Percentiles rank a stretch among this genome's conserved stretches.
Conservation (phyloP, 73 alveolate species). For the Uronychia setigera region DNA sequence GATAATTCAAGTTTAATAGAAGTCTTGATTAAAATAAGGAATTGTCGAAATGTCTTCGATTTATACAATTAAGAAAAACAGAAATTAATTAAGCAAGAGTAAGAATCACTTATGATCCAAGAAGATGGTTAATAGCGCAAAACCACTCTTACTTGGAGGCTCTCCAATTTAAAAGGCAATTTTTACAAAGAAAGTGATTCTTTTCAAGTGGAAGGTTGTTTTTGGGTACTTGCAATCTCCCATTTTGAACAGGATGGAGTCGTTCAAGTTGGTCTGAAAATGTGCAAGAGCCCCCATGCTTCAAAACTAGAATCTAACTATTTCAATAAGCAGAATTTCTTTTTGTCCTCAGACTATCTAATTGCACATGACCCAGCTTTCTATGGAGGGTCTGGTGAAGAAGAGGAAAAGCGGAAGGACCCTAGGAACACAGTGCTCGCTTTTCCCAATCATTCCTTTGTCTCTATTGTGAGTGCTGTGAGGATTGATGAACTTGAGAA, state of each 20-base stretch:
- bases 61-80: conserved; percentile 5
- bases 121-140: neutral
- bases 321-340: neutral
- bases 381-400: neutral
- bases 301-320: neutral
- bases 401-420: neutral
- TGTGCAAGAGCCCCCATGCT: conserved; percentile 15
- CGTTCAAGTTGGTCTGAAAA: conserved; percentile 5
- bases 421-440: neutral
- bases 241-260: conserved; percentile 5
- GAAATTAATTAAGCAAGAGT: neutral
- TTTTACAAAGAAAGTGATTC: conserved; percentile 23
- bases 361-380: neutral
- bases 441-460: neutral
- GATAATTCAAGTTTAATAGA: conserved; percentile 14
- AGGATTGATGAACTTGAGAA: neutral
- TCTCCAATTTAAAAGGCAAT: conserved; percentile 9
- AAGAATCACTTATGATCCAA: neutral
- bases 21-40: conserved; percentile 9
- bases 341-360: neutral
- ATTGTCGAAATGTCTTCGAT: neutral
- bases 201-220: conserved; percentile 15
- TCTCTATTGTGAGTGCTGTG: neutral
- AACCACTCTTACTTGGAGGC: conserved; percentile 8
- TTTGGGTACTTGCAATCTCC: conserved; percentile 14